These are phyloP conservation scores for Mentha longifolia DNA, from an alignment of 257 asterid species.

Conservation along the genomic window DNA sequence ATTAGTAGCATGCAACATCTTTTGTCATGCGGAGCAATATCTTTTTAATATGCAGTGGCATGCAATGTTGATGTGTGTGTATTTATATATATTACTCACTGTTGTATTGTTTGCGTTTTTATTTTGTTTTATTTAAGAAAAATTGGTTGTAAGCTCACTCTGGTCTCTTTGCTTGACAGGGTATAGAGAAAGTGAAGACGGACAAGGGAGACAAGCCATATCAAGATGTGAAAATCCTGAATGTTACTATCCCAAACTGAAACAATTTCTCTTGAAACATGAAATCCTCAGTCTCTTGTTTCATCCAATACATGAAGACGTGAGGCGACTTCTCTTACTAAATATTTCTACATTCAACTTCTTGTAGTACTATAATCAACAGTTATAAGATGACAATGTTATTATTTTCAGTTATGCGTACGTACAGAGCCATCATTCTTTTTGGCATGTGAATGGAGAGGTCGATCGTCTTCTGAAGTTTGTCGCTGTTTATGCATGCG, in stretches of 20 bases:
- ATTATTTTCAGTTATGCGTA: background rate
- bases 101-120: background rate
- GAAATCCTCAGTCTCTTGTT: background rate
- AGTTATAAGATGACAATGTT: conserved; percentile 3
- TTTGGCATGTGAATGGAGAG: background rate
- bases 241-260: conserved; percentile 58
- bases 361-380: background rate
- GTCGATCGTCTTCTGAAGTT: background rate
- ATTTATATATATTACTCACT: too few relatives aligned
- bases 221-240: conserved; percentile 92
- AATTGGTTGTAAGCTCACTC: background rate
- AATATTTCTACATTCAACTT: background rate
- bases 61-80: background rate
- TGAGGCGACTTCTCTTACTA: background rate
- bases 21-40: background rate
- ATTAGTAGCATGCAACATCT: background rate
- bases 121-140: too few relatives aligned
- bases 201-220: conserved; percentile 87
- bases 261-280: background rate
- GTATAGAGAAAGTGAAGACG: conserved; percentile 91
- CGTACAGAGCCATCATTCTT: background rate
- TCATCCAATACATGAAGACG: conserved; percentile 17
- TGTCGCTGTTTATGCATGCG: background rate
- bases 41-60: background rate
- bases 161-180: conserved; percentile 46